phyloP scores from a whole-genome alignment of 768 basidiomycete genomes.

The Leccinum variicolor region DNA sequence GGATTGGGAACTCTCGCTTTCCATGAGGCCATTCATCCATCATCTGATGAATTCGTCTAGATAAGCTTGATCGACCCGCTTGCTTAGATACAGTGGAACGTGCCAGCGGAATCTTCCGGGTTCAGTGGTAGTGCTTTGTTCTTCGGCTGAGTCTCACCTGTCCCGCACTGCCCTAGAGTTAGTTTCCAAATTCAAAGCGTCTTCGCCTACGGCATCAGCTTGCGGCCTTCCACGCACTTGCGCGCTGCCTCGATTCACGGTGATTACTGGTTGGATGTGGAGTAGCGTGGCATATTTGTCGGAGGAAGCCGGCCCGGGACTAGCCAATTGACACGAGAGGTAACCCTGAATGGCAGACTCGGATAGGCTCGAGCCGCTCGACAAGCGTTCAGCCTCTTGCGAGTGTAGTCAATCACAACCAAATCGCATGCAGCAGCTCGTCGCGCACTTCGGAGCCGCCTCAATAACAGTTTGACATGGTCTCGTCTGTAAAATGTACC shows the following conservation, averaged over 20 bases:
- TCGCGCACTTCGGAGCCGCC: background rate
- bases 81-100: slow-evolving; percentile 5
- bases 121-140: slow-evolving; percentile 1
- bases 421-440: background rate
- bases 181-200: background rate
- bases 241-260: slow-evolving; percentile 4
- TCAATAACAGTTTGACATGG: background rate
- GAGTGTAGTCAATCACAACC: background rate
- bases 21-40: slow-evolving; percentile 19
- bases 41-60: slow-evolving; percentile 2
- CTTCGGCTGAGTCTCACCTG: background rate
- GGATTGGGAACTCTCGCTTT: slow-evolving; percentile 9
- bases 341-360: no score
- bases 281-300: background rate
- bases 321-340: background rate
- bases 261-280: slow-evolving; percentile 13
- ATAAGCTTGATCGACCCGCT: slow-evolving; percentile 9
- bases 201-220: background rate
- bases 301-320: background rate
- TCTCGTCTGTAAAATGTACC: background rate
- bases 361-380: no score
- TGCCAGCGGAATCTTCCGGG: slow-evolving; percentile 17
- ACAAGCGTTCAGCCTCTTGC: no score
- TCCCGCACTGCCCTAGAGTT: background rate
- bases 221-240: background rate